Percentiles rank a stretch among this genome's conserved stretches.
Conservation (phyloP, 805 yeast species). For the Wickerhamomyces rabaulensis region DNA sequence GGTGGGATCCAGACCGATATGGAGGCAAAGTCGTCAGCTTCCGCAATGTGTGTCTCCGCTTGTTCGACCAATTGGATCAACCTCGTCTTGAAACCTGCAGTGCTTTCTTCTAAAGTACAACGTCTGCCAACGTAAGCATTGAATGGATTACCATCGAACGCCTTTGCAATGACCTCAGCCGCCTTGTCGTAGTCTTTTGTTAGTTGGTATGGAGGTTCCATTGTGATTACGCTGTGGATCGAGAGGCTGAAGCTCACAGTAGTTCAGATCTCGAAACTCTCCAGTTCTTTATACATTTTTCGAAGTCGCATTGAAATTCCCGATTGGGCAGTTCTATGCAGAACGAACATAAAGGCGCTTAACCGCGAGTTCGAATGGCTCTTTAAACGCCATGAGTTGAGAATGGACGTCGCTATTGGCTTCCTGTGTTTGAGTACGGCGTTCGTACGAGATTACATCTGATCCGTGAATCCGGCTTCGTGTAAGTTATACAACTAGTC, state of each 20-base stretch:
- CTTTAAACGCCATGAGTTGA: no score
- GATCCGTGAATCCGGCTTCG: no score
- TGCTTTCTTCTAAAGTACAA: conserved; percentile 10
- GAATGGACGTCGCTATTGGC: no score
- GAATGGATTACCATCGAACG: conserved; percentile 16
- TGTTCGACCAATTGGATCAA: conserved; percentile 10
- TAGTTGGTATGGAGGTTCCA: conserved; percentile 34
- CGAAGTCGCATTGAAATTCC: neutral
- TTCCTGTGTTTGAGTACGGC: no score
- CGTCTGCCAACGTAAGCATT: conserved; percentile 13
- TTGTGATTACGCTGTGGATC: no score
- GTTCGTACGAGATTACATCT: no score
- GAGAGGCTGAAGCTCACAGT: no score
- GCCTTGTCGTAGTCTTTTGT: conserved; percentile 35
- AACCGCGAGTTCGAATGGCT: no score
- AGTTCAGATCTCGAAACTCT: no score
- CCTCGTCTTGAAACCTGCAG: conserved; percentile 11
- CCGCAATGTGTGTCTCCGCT: conserved; percentile 8
- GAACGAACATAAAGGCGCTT: no score
- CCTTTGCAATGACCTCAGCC: conserved; percentile 14
- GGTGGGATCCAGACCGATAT: conserved; percentile 22
- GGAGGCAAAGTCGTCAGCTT: conserved; percentile 11
- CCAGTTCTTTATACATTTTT: neutral
- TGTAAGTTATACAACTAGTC: no score
- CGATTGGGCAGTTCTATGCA: neutral